These are phyloP conservation scores for Boechera stricta DNA, from an alignment of 345 rosid genomes.

Conservation along the genomic window DNA sequence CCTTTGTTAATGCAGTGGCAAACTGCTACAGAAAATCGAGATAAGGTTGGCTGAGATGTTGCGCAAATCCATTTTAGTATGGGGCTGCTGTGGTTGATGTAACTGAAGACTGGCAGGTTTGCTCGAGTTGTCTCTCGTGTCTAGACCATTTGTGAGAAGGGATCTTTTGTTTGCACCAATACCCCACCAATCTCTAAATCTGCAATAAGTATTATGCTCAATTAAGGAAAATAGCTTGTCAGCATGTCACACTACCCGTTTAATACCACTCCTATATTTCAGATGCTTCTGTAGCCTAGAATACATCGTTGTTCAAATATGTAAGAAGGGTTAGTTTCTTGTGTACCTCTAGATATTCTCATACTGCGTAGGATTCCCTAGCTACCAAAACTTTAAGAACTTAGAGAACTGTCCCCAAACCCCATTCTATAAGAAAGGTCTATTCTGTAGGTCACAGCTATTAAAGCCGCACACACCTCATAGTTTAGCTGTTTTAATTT, in stretches of 20 bases:
- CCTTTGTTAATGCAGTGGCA: slow-evolving; percentile 59
- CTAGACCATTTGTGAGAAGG: slow-evolving; percentile 55
- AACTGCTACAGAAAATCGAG: slow-evolving; percentile 53
- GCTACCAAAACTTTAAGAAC: slow-evolving; percentile 42
- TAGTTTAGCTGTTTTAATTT: slow-evolving; percentile 60
- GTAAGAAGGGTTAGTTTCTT: slow-evolving; percentile 66
- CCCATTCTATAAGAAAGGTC: slow-evolving; percentile 9
- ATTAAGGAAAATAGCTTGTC: slow-evolving; percentile 3
- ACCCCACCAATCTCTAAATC: slow-evolving; percentile 55
- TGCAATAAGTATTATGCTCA: slow-evolving; percentile 40
- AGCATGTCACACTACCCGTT: slow-evolving; percentile 30
- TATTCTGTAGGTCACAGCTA: slow-evolving; percentile 16
- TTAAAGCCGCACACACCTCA: slow-evolving; percentile 50
- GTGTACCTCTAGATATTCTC: slow-evolving; percentile 67
- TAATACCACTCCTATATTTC: not conserved
- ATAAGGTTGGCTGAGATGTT: slow-evolving; percentile 12
- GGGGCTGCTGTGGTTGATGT: slow-evolving; percentile 61
- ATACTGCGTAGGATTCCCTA: slow-evolving; percentile 65
- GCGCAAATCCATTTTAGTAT: slow-evolving; percentile 31
- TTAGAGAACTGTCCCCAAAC: slow-evolving; percentile 16
- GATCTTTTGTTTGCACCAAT: slow-evolving; percentile 48
- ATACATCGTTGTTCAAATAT: slow-evolving; percentile 46
- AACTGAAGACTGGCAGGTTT: slow-evolving; percentile 68
- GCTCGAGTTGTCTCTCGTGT: slow-evolving; percentile 57
- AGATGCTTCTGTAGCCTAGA: slow-evolving; percentile 1